Percentiles rank a stretch among this genome's conserved stretches.
Conservation (phyloP, 805 yeast species). For the Saccharomyces cerevisiae region DNA sequence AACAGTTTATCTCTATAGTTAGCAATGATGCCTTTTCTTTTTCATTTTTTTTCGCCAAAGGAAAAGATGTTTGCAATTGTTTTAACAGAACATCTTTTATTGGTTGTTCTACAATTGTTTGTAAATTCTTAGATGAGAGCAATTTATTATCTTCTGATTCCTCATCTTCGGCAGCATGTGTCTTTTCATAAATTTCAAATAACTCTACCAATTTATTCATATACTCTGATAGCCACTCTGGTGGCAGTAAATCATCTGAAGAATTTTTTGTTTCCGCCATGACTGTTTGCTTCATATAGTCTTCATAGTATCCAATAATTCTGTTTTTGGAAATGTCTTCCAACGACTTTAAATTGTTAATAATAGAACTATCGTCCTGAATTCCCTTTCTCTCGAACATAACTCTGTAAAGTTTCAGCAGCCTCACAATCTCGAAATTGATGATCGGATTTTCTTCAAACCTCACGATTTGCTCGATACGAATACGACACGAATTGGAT, state of each 20-base stretch:
- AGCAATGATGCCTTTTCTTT: slow-evolving; percentile 20
- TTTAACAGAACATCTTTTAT: slow-evolving; percentile 21
- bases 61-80: slow-evolving; percentile 27
- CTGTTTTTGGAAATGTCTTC: slow-evolving; percentile 15
- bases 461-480: slow-evolving; percentile 60
- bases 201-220: slow-evolving; percentile 40
- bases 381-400: slow-evolving; percentile 49
- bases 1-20: slow-evolving; percentile 47
- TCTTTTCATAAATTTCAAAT: slow-evolving; percentile 45
- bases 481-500: slow-evolving; percentile 47
- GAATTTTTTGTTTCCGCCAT: slow-evolving; percentile 21
- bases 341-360: slow-evolving; percentile 15
- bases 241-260: slow-evolving; percentile 58
- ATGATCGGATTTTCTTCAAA: slow-evolving; percentile 51
- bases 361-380: slow-evolving; percentile 13
- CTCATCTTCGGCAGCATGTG: slow-evolving; percentile 23
- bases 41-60: slow-evolving; percentile 23
- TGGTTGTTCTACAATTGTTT: slow-evolving; percentile 38
- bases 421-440: slow-evolving; percentile 50
- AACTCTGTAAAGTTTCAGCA: slow-evolving; percentile 58
- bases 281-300: slow-evolving; percentile 10
- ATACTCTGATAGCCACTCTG: slow-evolving; percentile 74
- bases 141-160: slow-evolving; percentile 25
- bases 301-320: slow-evolving; percentile 13
- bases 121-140: slow-evolving; percentile 35